Percentiles rank a stretch among this genome's conserved stretches.
phyloP scores from a whole-genome alignment of 768 basidiomycete genomes.

The Pleurotus platypus region DNA sequence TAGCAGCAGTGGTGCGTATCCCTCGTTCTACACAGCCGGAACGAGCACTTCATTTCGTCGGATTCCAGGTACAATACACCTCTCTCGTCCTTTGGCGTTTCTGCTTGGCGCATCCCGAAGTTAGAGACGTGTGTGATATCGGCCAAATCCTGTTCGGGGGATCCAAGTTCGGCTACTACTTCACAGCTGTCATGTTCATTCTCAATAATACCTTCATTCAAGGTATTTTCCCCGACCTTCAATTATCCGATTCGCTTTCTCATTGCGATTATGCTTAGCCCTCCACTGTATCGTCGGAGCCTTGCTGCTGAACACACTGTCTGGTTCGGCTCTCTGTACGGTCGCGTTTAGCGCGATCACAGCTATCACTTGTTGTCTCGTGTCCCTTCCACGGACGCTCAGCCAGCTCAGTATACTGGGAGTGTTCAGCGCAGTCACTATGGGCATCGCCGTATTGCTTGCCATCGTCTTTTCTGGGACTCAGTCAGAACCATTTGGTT shows the following conservation, averaged over 20 bases:
- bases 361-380: constrained; percentile 34
- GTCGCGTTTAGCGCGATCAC: constrained; percentile 32
- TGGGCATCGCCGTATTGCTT: constrained; percentile 43
- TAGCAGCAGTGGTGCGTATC: constrained; percentile 20
- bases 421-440: constrained; percentile 36
- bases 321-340: constrained; percentile 37
- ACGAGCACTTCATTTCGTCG: too few relatives aligned
- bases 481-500: constrained; percentile 39
- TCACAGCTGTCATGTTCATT: constrained; percentile 48
- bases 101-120: constrained; percentile 45
- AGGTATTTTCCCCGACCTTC: constrained; percentile 22
- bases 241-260: neutral
- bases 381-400: constrained; percentile 41
- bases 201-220: constrained; percentile 55
- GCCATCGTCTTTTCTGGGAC: constrained; percentile 38
- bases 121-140: constrained; percentile 49
- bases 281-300: constrained; percentile 45
- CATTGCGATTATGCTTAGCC: constrained; percentile 21
- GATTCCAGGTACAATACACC: constrained; percentile 35
- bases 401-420: constrained; percentile 37
- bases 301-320: constrained; percentile 40
- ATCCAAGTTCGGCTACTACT: constrained; percentile 43
- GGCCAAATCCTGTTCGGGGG: constrained; percentile 44
- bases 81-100: constrained; percentile 45
- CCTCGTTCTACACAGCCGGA: too few relatives aligned